Evolutionary conservation across 805 yeast species (phyloP).

Genomic region (Blastobotrys muscicola): DNA sequence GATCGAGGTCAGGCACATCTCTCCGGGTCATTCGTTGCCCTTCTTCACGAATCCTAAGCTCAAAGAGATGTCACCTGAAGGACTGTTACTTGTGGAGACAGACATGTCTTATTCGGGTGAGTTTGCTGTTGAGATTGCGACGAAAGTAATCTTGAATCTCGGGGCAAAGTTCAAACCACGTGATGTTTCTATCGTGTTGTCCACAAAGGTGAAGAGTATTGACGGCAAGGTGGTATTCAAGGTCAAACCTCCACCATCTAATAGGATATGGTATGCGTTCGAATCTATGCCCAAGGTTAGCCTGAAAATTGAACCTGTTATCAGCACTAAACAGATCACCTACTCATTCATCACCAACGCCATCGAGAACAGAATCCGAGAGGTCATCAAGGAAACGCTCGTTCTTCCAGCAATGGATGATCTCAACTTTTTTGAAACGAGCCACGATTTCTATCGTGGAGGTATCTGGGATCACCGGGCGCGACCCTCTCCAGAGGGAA

Average conservation of each 20-base stretch:
- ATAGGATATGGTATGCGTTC: slow-evolving; percentile 85
- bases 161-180: slow-evolving; percentile 65
- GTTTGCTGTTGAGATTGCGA: slow-evolving; percentile 66
- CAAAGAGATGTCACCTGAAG: slow-evolving; percentile 67
- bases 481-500: too few species aligned
- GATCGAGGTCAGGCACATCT: slow-evolving; percentile 59
- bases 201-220: slow-evolving; percentile 55
- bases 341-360: slow-evolving; percentile 71
- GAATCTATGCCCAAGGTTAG: slow-evolving; percentile 68
- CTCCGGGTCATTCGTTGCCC: slow-evolving; percentile 77
- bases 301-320: slow-evolving; percentile 79
- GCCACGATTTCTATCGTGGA: slow-evolving; percentile 69
- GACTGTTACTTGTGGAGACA: slow-evolving; percentile 52
- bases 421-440: slow-evolving; percentile 56
- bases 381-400: slow-evolving; percentile 66
- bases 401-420: slow-evolving; percentile 91
- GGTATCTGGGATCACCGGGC: slow-evolving; percentile 72
- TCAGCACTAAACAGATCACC: slow-evolving; percentile 72
- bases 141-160: slow-evolving; percentile 65
- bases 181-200: slow-evolving; percentile 65
- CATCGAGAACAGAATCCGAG: slow-evolving; percentile 68
- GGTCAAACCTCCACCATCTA: slow-evolving; percentile 85
- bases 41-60: slow-evolving; percentile 64
- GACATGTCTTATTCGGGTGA: slow-evolving; percentile 66
- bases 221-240: slow-evolving; percentile 64